phyloP scores from a whole-genome alignment of 345 rosid species.

The Hirschfeldia incana region DNA sequence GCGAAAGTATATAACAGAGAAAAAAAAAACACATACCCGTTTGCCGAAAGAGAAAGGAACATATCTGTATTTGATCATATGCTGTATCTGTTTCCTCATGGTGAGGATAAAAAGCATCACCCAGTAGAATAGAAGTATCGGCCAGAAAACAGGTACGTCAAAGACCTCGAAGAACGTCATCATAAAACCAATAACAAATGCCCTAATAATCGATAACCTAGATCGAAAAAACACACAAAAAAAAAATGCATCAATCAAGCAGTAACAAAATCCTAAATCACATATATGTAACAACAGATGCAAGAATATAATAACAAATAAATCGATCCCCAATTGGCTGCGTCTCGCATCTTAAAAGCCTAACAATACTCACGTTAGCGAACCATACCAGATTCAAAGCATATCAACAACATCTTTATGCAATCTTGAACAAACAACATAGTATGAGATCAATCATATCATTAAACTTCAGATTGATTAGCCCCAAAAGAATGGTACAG shows the following conservation, averaged over 20 bases:
- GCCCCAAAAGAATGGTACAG: neutral
- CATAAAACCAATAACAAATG: constrained; percentile 68
- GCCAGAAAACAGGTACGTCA: constrained; percentile 98
- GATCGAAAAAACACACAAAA: neutral
- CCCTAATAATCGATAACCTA: constrained; percentile 76
- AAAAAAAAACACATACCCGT: constrained; percentile 47
- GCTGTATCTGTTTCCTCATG: constrained; percentile 90
- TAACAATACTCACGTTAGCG: neutral
- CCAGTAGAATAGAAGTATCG: constrained; percentile 95
- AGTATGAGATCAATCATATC: neutral
- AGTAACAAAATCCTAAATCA: neutral
- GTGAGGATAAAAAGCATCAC: constrained; percentile 68
- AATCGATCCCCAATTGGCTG: neutral
- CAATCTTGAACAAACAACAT: constrained; percentile 15
- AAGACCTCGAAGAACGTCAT: constrained; percentile 78
- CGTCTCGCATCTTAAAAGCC: neutral
- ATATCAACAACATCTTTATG: neutral
- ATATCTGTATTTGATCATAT: constrained; percentile 92
- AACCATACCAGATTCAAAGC: neutral
- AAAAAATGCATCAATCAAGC: constrained; percentile 10
- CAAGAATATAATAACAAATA: neutral
- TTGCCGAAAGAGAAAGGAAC: constrained; percentile 92
- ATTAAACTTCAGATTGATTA: neutral
- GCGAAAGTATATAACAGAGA: neutral
- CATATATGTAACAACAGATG: neutral